These are phyloP conservation scores for Sextonia rubra DNA, from an alignment of 164 flowering plant species.

Conservation along the genomic window DNA sequence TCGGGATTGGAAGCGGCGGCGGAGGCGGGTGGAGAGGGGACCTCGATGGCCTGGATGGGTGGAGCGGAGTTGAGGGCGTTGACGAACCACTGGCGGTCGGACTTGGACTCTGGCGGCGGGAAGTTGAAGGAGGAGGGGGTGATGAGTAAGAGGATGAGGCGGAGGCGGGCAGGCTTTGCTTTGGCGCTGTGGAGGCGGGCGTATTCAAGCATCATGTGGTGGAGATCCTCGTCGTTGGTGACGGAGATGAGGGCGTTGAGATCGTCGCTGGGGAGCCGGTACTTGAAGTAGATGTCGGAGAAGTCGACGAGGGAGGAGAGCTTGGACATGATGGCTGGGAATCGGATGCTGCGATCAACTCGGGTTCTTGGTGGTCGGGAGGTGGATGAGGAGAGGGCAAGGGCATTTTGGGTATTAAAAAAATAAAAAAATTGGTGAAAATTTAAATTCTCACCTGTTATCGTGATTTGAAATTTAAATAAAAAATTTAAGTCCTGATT, in stretches of 20 bases:
- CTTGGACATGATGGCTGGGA: slow-evolving; percentile 37
- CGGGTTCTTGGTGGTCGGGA: no score
- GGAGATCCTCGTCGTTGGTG: slow-evolving; percentile 78
- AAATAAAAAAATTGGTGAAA: no score
- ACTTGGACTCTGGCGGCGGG: slow-evolving; percentile 28
- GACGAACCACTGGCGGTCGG: slow-evolving; percentile 68
- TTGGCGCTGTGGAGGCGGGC: slow-evolving; percentile 55
- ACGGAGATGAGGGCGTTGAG: slow-evolving; percentile 80
- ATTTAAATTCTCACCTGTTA: no score
- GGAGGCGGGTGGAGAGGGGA: slow-evolving; percentile 24
- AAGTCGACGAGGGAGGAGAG: slow-evolving; percentile 36
- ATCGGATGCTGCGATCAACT: slow-evolving; percentile 53
- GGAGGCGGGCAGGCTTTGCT: slow-evolving; percentile 55
- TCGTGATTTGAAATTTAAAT: no score
- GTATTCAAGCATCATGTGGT: slow-evolving; percentile 81
- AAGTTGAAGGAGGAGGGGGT: slow-evolving; percentile 11
- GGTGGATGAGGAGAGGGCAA: no score
- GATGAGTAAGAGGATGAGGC: slow-evolving; percentile 50
- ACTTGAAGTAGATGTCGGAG: slow-evolving; percentile 47
- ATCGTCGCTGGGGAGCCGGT: slow-evolving; percentile 82
- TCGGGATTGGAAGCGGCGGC: slow-evolving; percentile 34
- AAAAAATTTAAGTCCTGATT: no score
- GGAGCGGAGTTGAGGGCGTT: slow-evolving; percentile 65
- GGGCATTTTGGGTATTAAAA: no score
- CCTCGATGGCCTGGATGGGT: slow-evolving; percentile 25